These are phyloP conservation scores for Paraleonurus japonicus DNA, from an alignment of 257 asterid genomes.

Conservation along the genomic window DNA sequence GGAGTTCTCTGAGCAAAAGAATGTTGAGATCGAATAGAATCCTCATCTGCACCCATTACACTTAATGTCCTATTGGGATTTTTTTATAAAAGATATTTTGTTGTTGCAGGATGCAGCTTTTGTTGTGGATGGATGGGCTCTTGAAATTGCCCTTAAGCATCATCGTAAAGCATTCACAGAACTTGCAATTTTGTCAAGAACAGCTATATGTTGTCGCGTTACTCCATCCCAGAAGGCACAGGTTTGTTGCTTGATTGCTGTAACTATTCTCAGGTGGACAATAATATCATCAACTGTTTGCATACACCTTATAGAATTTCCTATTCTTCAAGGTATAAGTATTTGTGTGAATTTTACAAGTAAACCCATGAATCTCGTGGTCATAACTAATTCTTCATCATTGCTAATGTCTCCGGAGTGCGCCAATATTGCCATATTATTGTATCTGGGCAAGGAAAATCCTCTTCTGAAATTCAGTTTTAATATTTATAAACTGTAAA, in stretches of 20 bases:
- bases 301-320: background rate
- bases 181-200: slow-evolving; percentile 85
- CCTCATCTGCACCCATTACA: slow-evolving; percentile 11
- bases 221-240: slow-evolving; percentile 99
- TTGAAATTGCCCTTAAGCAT: slow-evolving; percentile 92
- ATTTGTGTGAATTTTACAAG: background rate
- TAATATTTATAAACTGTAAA: too few species aligned
- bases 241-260: slow-evolving; percentile 42
- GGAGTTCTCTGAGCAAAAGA: background rate
- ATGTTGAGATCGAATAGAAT: background rate
- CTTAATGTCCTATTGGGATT: slow-evolving; percentile 13
- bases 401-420: slow-evolving; percentile 2
- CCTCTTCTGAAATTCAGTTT: background rate
- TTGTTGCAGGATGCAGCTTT: slow-evolving; percentile 85
- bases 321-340: slow-evolving; percentile 4
- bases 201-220: slow-evolving; percentile 98
- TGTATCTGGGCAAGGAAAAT: background rate
- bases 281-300: background rate
- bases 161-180: slow-evolving; percentile 88
- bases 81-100: slow-evolving; percentile 26
- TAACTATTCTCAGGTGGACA: slow-evolving; percentile 9
- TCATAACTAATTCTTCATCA: background rate
- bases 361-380: slow-evolving; percentile 4
- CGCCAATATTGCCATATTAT: background rate
- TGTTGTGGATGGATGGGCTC: slow-evolving; percentile 99